Base-by-base conservation (phyloP, 176 grass and related monocot genomes). In the Cenchrus purpureus region DNA sequence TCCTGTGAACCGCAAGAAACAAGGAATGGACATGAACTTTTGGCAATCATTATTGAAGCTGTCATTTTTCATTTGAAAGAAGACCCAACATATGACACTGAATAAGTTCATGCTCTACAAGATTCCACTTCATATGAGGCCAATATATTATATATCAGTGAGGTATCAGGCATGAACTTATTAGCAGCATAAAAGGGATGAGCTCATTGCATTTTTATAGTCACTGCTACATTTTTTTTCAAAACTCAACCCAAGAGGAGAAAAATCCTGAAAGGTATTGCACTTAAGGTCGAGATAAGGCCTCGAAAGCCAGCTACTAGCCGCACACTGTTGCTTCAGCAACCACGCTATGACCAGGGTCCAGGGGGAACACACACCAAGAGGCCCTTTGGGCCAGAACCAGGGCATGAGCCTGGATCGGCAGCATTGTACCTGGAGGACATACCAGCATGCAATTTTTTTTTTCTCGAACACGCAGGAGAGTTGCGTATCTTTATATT, bases 1-100 rank as follows among this genome's bases (percentile, higher is more conserved):
- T 81, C 79, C 95, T 98, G 61, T 89, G 68, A 79, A 79, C 46
- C 67, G 85, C 20, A 89, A 80, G 10, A 74, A 37, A 73, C 32
- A 74, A 17, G 62, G 59, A 82, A 82, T 16, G 46, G 57, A 71
- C 43, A 56, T 20, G 11, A 61, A 29, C 16, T 74, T 83, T 67
- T 72, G 46, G 42, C 58, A 85, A 51, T 77, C 28, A 42, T 25
- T 86, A 86, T 6, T 19, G 48, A 55, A 79, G 20, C 29, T 79
- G 11, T 22, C 55, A 78, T 55, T 40, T 80, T 76, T 46, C 8
- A 14, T 76, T 88, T 5, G 31, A 86, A 59, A 32, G 25, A 50
- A 55, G 56, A 62, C 13, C 14, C 13, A 53, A 6, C 25, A 54
- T 12, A 54, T 6, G 14, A 49, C 71, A 54, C 71, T 74, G 49